A percentile compares a stretch with the other conserved stretches of the same genome.
phyloP scores from a whole-genome alignment of 1,139 yeast genomes.

The Candida tetrigidarum region DNA sequence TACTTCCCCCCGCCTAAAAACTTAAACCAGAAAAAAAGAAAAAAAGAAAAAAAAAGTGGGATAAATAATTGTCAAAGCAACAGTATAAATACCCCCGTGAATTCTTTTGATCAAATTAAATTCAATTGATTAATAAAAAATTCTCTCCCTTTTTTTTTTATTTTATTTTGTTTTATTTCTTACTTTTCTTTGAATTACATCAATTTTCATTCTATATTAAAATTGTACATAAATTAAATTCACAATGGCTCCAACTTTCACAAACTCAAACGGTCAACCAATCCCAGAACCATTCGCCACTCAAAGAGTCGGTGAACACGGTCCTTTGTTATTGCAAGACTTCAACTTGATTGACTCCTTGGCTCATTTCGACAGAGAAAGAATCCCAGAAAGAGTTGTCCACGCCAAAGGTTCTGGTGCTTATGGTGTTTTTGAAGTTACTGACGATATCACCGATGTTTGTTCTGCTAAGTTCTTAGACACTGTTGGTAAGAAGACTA shows the following conservation, averaged over 20 bases:
- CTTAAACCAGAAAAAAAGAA: no score
- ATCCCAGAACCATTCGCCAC: slow-evolving; percentile 71
- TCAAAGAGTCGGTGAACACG: slow-evolving; percentile 72
- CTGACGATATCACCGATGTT: slow-evolving; percentile 80
- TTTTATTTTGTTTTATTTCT: neutral
- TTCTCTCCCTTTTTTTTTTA: neutral
- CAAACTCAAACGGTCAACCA: slow-evolving; percentile 79
- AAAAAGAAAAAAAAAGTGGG: neutral
- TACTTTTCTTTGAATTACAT: no score
- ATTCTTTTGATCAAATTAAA: neutral
- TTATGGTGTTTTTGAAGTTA: slow-evolving; percentile 76
- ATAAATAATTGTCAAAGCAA: no score
- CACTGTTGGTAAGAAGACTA: slow-evolving; percentile 76
- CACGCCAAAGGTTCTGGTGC: slow-evolving; percentile 94
- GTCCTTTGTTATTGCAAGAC: slow-evolving; percentile 80
- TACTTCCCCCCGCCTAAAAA: no score
- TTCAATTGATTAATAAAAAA: neutral
- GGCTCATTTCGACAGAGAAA: slow-evolving; percentile 85
- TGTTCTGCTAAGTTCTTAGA: slow-evolving; percentile 73
- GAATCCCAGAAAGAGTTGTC: slow-evolving; percentile 89
- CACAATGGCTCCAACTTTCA: slow-evolving; percentile 48
- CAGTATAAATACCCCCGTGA: neutral
- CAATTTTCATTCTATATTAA: no score
- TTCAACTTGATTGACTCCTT: slow-evolving; percentile 75
- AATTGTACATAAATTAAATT: no score